These are phyloP conservation scores for Macrocystidia cucumis DNA, from an alignment of 1,284 basidiomycete genomes.

Conservation along the genomic window DNA sequence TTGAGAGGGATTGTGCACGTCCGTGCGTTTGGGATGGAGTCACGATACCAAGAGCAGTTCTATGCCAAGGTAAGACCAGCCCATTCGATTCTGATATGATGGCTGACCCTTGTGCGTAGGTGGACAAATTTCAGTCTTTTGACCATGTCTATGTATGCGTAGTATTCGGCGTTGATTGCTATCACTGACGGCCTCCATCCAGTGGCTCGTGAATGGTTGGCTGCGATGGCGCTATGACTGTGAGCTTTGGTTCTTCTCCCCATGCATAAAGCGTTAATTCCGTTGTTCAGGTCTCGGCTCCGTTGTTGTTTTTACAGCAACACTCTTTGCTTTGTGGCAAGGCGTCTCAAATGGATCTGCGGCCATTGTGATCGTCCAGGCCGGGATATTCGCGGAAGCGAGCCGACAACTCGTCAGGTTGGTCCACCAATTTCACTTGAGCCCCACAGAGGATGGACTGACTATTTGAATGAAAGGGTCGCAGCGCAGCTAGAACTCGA, in stretches of 20 bases:
- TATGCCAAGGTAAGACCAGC: conserved; percentile 34
- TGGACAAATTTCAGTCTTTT: conserved; percentile 71
- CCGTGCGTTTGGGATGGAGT: conserved; percentile 78
- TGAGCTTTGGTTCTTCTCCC: conserved; percentile 19
- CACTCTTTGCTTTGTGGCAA: conserved; percentile 62
- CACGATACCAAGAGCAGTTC: conserved; percentile 65
- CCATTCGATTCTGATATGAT: neutral
- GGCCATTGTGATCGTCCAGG: conserved; percentile 76
- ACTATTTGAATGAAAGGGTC: conserved; percentile 29
- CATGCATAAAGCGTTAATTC: neutral
- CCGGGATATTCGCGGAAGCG: conserved; percentile 62
- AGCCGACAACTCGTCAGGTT: conserved; percentile 60
- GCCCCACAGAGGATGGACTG: conserved; percentile 1
- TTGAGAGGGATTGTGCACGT: conserved; percentile 72
- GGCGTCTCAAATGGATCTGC: conserved; percentile 65
- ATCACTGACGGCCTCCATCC: conserved; percentile 9
- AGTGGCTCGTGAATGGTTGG: conserved; percentile 68
- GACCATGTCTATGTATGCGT: conserved; percentile 60
- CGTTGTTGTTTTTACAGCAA: conserved; percentile 67
- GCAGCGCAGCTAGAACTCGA: conserved; percentile 64
- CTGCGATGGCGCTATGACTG: conserved; percentile 69
- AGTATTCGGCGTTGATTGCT: conserved; percentile 1
- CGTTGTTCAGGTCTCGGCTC: conserved; percentile 55
- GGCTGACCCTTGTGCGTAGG: conserved; percentile 23
- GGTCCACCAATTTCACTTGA: conserved; percentile 5